Evolutionary conservation across 2,329 filamentous ascomycete species (phyloP), one percentile per base, ranked within the genome.

Genomic region (Pseudogymnoascus sp.): DNA sequence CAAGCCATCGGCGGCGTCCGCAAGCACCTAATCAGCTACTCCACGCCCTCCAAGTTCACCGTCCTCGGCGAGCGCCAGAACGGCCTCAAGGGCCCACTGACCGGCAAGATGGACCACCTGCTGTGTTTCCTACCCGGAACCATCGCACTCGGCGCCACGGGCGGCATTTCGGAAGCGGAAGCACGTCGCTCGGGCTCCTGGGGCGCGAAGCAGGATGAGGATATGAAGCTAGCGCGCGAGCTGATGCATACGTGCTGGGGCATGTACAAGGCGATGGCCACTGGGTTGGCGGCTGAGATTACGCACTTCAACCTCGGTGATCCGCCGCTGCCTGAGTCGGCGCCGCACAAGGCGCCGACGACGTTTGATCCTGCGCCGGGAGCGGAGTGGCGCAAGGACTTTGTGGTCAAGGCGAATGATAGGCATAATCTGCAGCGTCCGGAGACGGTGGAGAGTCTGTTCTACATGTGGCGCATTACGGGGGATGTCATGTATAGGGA

Each of bases 381-480:
- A 22, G 85, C 84, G 1, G 72, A 78, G 59, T 96, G 91, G 89
- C 85, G 85, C 64, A 75, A 86, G 61, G 94, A 97, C 71, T 93
- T 88, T 68, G 76, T 84, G 14, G 86, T 99, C 70, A 90, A 95
- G 71, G 68, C 77, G n/a, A 81, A 84, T n/a, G 94, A 99, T 72
- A 78, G 81, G 59, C 94, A 97, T 76, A 99, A 99, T 71, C 80
- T 99, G 34, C 94, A 97, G 75, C 84, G 94, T 32, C 94, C 94
- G 0, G 94, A 99, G 77, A 97, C 94, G 0, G 87, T 97, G n/a
- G 94, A 99, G 77, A 92, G 87, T 63, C 77, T 99, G 64, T 92
- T 99, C 70, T 96, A 97, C 77, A 96, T 99, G 91, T 99, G 93
- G 89, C 87, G 94, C 64, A 96, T 99, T 73, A 99, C 94, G 0